These are phyloP conservation scores for Aspergillus cejpii DNA, from an alignment of 2,329 filamentous ascomycete species.

Conservation along the genomic window DNA sequence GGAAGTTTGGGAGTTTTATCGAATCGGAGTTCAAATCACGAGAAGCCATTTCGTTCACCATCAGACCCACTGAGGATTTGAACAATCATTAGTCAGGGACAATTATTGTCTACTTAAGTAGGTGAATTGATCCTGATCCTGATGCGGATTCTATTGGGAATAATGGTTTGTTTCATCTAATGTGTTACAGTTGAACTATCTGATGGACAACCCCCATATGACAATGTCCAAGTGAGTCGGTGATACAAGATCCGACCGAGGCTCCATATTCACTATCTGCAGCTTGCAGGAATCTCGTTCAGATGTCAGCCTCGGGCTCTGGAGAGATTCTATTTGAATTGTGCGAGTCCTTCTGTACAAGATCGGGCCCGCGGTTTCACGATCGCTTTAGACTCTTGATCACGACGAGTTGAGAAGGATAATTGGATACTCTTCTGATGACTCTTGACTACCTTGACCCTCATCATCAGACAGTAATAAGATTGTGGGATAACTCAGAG, in stretches of 20 bases:
- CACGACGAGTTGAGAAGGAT: background rate
- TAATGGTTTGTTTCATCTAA: no score
- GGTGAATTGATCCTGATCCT: no score
- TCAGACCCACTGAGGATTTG: background rate
- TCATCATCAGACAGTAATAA: background rate
- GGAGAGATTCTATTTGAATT: background rate
- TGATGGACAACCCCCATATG: background rate
- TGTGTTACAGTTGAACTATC: background rate
- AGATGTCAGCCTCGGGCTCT: background rate
- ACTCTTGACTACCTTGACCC: background rate
- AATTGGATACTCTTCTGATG: background rate
- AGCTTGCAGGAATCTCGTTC: background rate
- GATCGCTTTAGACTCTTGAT: background rate
- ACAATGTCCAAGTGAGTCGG: background rate
- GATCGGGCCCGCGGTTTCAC: background rate
- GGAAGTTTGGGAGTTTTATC: conserved; percentile 5
- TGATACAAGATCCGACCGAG: background rate
- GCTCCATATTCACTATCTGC: background rate
- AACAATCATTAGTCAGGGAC: background rate
- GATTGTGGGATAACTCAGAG: no score
- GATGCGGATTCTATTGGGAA: no score
- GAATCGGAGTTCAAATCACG: conserved; percentile 16
- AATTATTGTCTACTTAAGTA: background rate
- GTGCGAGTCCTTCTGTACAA: background rate
- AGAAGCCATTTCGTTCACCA: background rate